Base-by-base conservation (phyloP, 177 flowering plant genomes). In the Telopea speciosissima region DNA sequence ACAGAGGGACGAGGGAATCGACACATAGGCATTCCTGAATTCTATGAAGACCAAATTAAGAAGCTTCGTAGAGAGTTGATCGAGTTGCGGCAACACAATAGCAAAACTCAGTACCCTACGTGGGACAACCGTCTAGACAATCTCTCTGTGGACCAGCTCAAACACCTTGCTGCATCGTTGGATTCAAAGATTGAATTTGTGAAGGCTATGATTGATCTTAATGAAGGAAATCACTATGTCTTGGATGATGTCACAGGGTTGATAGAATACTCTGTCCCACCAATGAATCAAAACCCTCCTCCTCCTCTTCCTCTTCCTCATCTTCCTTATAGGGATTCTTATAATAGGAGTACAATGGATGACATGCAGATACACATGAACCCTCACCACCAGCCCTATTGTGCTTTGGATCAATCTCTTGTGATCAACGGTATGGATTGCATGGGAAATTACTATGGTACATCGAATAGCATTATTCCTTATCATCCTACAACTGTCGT, bases 71-170 rank as follows among this genome's bases (percentile, higher is more conserved):
- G 58, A 3, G 75, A 76, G 13, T 26, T 74, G 9, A 21, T 26
- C 0, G 75, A 73, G 52, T 10, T 72, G 3, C 72, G 65, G 11
- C 65, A 45, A 14, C 54, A 66, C 5, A 63, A 54, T 4, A 12
- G 12, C 0, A 66, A 63, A 72, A 0, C 3, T 28, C 2, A 28
- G 31, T 63, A 68, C 25, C 75, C 75, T 0, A 59, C 60, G 5
- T 76, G 78, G 79, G 75, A 77, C 22, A 62, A 72, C 25, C 60
- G 63, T 0, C 36, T 72, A 33, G 42, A 77, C 3, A n/a, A 2
- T 2, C 65, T 74, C 1, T 24, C 67, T 0, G 31, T 44, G 1
- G 70, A 72, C 0, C 67, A 79, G 8, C 54, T 81, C 10, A 62
- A n/a, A 1, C 3, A 44, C 1, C 64, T 73, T 24, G 22, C 5